Evolutionary conservation across 192 early-diverging fungal genomes (phyloP).

Genomic region (Umbelopsis ramanniana): DNA sequence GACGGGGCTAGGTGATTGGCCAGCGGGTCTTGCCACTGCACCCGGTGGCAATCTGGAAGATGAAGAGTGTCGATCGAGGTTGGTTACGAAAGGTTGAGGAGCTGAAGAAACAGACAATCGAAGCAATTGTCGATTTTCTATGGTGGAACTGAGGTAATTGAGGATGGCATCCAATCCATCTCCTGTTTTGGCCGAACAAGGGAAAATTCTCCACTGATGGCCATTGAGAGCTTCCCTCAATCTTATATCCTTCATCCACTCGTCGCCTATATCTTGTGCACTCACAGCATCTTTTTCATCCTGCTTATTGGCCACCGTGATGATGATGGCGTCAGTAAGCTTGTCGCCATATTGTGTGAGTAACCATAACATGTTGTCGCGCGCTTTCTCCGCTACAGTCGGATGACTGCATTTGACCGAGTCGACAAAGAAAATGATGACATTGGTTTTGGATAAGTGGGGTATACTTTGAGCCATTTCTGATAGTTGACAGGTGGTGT

Average conservation of each 20-base stretch:
- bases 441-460: slow-evolving; percentile 23
- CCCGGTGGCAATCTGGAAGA: not conserved
- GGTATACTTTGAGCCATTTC: slow-evolving; percentile 13
- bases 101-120: not conserved
- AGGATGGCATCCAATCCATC: slow-evolving; percentile 26
- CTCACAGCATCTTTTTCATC: slow-evolving; percentile 24
- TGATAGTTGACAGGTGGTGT: not conserved
- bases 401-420: slow-evolving; percentile 17
- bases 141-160: slow-evolving; percentile 28
- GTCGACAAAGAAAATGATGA: slow-evolving; percentile 38
- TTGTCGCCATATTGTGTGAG: slow-evolving; percentile 23
- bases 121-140: not conserved
- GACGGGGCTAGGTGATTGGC: not conserved
- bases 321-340: slow-evolving; percentile 29
- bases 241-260: slow-evolving; percentile 30
- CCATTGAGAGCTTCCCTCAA: slow-evolving; percentile 22
- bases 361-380: slow-evolving; percentile 34
- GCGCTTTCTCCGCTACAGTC: slow-evolving; percentile 20
- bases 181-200: slow-evolving; percentile 26
- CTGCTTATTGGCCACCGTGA: slow-evolving; percentile 38
- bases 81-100: too few relatives aligned
- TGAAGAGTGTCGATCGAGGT: not conserved
- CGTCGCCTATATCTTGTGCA: slow-evolving; percentile 34
- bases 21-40: not conserved
- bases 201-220: slow-evolving; percentile 39